A percentile compares a stretch with the other conserved stretches of the same genome.
Conservation (phyloP, 495 filamentous ascomycete genomes). For the Amorphotheca resinae region DNA sequence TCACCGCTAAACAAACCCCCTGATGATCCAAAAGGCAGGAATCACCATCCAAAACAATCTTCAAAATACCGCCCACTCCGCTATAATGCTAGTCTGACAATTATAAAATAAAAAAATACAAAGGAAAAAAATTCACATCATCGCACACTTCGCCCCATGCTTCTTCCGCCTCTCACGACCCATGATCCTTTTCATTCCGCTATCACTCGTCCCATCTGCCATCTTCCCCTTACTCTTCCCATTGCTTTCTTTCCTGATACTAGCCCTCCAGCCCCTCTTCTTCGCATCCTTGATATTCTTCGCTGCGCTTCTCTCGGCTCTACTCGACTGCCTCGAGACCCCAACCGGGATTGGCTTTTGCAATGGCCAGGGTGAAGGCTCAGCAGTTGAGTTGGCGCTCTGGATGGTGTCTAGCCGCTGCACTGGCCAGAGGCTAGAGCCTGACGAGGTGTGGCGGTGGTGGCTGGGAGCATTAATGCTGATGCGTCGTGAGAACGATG, state of each 20-base stretch:
- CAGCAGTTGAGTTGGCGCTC: slow-evolving; percentile 22
- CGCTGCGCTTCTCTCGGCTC: slow-evolving; percentile 38
- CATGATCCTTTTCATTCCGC: too few species aligned
- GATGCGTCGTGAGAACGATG: slow-evolving; percentile 31
- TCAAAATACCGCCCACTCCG: too few species aligned
- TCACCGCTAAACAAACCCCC: too few species aligned
- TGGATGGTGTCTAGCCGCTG: slow-evolving; percentile 38
- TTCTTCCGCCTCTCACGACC: slow-evolving; percentile 36
- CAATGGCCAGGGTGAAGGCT: slow-evolving; percentile 11
- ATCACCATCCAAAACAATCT: not conserved
- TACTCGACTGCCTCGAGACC: slow-evolving; percentile 32
- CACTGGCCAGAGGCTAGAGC: slow-evolving; percentile 33
- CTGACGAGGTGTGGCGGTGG: slow-evolving; percentile 18
- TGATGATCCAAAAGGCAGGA: not conserved
- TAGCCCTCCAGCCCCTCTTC: slow-evolving; percentile 38
- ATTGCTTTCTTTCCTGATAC: slow-evolving; percentile 24
- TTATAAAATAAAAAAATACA: too few species aligned
- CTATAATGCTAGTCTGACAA: too few species aligned
- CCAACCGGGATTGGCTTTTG: slow-evolving; percentile 19
- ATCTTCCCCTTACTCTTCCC: slow-evolving; percentile 25
- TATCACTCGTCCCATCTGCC: slow-evolving; percentile 26
- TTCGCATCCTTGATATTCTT: slow-evolving; percentile 44
- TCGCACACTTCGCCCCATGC: slow-evolving; percentile 36
- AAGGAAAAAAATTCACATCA: slow-evolving; percentile 35
- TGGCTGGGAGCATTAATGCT: slow-evolving; percentile 17